Percentiles rank a stretch among this genome's conserved stretches.
phyloP scores from a whole-genome alignment of 1,284 basidiomycete genomes.

The Melanopsichium pennsylvanicum region DNA sequence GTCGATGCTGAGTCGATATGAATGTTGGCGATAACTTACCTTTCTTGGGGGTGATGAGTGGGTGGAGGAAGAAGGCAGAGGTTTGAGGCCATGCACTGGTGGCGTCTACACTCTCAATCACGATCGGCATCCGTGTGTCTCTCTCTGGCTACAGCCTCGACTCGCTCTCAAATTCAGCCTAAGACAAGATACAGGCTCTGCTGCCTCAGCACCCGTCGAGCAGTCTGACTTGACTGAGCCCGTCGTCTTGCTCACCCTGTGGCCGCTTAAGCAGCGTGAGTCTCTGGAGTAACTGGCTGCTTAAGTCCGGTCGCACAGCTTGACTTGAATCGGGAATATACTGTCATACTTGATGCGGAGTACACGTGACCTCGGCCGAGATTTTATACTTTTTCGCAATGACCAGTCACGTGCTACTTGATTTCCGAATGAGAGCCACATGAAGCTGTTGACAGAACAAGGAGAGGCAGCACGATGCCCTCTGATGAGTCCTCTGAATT shows the following conservation, averaged over 20 bases:
- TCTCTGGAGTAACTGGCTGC: too few relatives aligned
- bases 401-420: too few relatives aligned
- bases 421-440: too few relatives aligned
- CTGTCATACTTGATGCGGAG: too few relatives aligned
- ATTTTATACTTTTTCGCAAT: not conserved
- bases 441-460: too few relatives aligned
- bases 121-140: constrained; percentile 1
- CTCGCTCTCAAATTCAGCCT: constrained; percentile 6
- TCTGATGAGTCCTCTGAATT: too few relatives aligned
- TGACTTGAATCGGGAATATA: constrained; percentile 7
- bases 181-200: constrained; percentile 14
- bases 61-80: constrained; percentile 28
- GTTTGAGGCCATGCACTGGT: constrained; percentile 11
- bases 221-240: too few relatives aligned
- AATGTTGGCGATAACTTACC: constrained; percentile 41
- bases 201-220: too few relatives aligned
- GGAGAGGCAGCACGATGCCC: too few relatives aligned
- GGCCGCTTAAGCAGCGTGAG: too few relatives aligned
- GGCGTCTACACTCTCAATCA: constrained; percentile 19
- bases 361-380: constrained; percentile 18
- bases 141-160: not conserved
- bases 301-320: too few relatives aligned
- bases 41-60: constrained; percentile 49
- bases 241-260: too few relatives aligned
- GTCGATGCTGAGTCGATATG: constrained; percentile 14